Evolutionary conservation across 78 protist genomes (phyloP).

Genomic region (Chrysochromulina parva): DNA sequence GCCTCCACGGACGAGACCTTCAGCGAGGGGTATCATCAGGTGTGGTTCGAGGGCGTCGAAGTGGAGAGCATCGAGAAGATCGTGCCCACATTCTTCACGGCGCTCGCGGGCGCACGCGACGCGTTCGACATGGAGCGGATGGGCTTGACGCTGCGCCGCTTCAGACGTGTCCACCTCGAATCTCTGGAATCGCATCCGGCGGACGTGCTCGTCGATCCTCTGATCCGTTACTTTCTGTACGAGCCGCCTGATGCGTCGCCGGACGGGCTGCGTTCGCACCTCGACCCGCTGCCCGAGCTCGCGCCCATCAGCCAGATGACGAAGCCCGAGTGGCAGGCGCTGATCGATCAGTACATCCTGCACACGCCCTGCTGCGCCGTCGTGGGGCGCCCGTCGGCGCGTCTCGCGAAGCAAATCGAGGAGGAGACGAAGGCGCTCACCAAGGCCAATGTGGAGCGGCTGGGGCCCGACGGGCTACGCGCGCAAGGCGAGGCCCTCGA

Average conservation of each 20-base stretch:
- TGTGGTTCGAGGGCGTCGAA: neutral
- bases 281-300: neutral
- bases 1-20: neutral
- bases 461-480: neutral
- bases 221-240: neutral
- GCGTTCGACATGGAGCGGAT: neutral
- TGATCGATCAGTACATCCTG: neutral
- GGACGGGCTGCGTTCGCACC: neutral
- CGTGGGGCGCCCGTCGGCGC: neutral
- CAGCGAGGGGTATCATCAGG: conserved; percentile 3
- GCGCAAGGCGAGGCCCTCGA: neutral
- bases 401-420: neutral
- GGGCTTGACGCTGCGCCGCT: neutral
- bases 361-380: neutral
- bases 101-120: neutral
- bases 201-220: neutral
- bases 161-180: neutral
- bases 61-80: neutral
- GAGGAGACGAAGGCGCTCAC: neutral
- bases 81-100: neutral
- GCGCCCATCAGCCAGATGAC: neutral
- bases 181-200: neutral
- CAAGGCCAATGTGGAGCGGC: neutral
- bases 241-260: neutral
- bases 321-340: neutral